phyloP scores from a whole-genome alignment of 2,329 filamentous ascomycete genomes.

The Chrysoporthe cubensis region DNA sequence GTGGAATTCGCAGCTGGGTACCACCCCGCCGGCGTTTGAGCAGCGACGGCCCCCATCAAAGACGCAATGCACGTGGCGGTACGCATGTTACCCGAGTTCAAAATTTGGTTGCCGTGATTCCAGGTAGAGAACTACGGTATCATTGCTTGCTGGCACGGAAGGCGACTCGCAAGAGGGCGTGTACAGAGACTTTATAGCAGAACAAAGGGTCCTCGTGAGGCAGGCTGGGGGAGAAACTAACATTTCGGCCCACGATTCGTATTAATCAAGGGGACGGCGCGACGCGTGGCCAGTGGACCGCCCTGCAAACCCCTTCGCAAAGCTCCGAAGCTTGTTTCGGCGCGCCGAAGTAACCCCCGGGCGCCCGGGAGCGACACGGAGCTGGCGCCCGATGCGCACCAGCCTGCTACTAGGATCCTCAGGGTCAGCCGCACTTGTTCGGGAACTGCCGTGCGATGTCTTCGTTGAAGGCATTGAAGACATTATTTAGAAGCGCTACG shows the following conservation, averaged over 20 bases:
- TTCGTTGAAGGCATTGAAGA: no score
- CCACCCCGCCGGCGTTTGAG: constrained; percentile 5
- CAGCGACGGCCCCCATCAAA: neutral
- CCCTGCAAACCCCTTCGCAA: no score
- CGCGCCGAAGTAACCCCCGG: neutral
- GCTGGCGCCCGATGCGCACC: neutral
- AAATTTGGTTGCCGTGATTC: neutral
- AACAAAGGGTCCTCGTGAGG: neutral
- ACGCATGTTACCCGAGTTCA: neutral
- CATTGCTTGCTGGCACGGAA: neutral
- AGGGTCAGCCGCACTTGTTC: no score
- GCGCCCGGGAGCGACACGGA: neutral
- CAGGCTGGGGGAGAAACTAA: neutral
- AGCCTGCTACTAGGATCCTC: no score
- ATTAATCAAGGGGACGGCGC: neutral
- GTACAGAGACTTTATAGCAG: neutral
- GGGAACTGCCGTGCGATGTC: no score
- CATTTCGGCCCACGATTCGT: neutral
- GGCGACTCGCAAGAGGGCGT: neutral
- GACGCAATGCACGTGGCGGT: neutral
- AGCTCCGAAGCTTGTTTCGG: neutral
- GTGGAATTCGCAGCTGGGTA: neutral
- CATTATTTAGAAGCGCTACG: neutral
- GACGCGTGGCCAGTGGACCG: neutral
- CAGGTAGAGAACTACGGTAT: neutral